A percentile compares a stretch with the other conserved stretches of the same genome.
Conservation (phyloP, 192 early-diverging fungal genomes). For the Helicostylum pulchrum region DNA sequence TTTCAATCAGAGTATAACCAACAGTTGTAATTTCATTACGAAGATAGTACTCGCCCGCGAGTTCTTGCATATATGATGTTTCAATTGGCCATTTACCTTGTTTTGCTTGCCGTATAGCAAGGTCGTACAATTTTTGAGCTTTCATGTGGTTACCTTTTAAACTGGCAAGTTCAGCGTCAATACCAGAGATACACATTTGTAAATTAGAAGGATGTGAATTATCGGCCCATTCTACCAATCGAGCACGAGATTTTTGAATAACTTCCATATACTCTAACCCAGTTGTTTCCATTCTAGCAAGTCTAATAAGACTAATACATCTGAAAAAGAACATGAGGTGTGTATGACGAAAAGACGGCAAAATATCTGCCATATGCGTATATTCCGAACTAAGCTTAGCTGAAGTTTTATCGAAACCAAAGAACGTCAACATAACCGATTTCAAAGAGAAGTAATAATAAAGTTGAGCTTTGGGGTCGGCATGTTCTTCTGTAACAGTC, state of each 20-base stretch:
- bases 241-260: conserved; percentile 4
- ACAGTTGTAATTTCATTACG: conserved; percentile 17
- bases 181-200: conserved; percentile 13
- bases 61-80: conserved; percentile 25
- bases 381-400: conserved; percentile 19
- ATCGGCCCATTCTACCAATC: conserved; percentile 21
- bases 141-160: background rate
- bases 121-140: conserved; percentile 20
- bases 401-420: conserved; percentile 22
- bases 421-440: conserved; percentile 13
- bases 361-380: background rate
- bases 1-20: conserved; percentile 19
- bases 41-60: conserved; percentile 28
- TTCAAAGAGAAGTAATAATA: conserved; percentile 28
- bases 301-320: conserved; percentile 19
- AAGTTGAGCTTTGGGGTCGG: background rate
- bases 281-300: background rate
- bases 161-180: conserved; percentile 31
- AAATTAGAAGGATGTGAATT: conserved; percentile 23
- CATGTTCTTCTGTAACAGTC: background rate
- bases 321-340: conserved; percentile 23
- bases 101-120: conserved; percentile 25
- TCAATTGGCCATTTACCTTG: conserved; percentile 23
- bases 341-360: conserved; percentile 27
- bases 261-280: background rate